Base-by-base conservation (phyloP, 2,329 filamentous ascomycete species). In the Aspergillus fructus region DNA sequence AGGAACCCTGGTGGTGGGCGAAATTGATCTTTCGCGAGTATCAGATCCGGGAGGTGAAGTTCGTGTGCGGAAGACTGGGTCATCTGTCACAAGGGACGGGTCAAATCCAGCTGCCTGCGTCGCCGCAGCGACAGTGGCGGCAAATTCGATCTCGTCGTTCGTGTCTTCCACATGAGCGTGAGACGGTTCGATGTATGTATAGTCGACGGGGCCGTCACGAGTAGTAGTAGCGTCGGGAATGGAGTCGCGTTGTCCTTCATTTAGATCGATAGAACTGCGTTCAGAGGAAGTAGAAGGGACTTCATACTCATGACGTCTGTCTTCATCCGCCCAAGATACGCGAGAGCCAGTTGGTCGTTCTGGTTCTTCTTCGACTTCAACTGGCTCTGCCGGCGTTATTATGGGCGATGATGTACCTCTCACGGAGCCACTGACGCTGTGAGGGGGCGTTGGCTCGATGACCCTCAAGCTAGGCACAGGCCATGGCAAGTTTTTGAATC, bases 71-170 rank as follows among this genome's bases (percentile, higher is more conserved):
- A 86, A 91, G 1, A 72, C 76, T 0, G 85, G 83, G 64, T 91
- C 81, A 46, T 89, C 79, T 37, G 89, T 87, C 46, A 91, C 85
- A 56, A 91, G 85, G 41, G 88, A 82, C 4, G 87, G 84, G 65
- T 90, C 83, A 61, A 91, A 91, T 0, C 89, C 89, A 46, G 85
- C 83, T n/a, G 85, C 82, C 67, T 87, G 76, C 49, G 90, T 78
- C 1, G 86, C 87, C 48, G 88, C 89, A 56, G 88, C 87, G 47
- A 91, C 74, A 3, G 83, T 85, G 27, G 88, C 89, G 7, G 86
- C 85, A 63, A 91, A 91, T 51, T 86, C 85, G 8, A 88, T 74
- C 63, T 91, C 89, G 56, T 87, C 83, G 1, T 77, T 83, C 66
- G 55, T 33, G 7, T 56, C 50, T n/a, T 62, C 58, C 1, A 55